A percentile compares a stretch with the other conserved stretches of the same genome.
Conservation (phyloP, 768 basidiomycete genomes). For the Pleurotus pulmonarius region DNA sequence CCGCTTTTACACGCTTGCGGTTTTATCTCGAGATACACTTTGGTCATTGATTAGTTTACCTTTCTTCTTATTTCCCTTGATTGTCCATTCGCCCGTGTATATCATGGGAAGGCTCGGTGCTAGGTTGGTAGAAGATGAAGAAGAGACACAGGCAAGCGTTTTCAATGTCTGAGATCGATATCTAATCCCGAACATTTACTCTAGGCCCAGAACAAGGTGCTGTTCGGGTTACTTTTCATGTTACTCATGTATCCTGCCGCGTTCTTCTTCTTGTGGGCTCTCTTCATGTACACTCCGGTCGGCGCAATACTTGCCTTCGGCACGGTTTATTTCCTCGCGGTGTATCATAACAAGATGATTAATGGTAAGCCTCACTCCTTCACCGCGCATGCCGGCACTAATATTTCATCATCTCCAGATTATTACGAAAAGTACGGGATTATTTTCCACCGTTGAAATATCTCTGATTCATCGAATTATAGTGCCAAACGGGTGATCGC, state of each 20-base stretch:
- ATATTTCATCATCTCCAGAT: constrained; percentile 33
- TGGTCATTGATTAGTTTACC: constrained; percentile 71
- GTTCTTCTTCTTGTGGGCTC: constrained; percentile 84
- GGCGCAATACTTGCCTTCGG: constrained; percentile 71
- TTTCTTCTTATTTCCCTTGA: constrained; percentile 83
- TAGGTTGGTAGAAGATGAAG: constrained; percentile 73
- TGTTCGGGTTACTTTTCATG: constrained; percentile 76
- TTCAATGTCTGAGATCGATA: neutral
- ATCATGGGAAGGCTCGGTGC: constrained; percentile 75
- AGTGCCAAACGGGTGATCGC: constrained; percentile 86
- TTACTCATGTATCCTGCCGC: constrained; percentile 75
- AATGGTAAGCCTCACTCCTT: constrained; percentile 56
- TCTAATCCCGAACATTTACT: neutral
- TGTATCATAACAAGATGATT: constrained; percentile 84
- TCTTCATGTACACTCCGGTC: constrained; percentile 69
- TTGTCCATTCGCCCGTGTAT: constrained; percentile 85
- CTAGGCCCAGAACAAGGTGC: constrained; percentile 90
- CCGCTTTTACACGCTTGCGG: constrained; percentile 73
- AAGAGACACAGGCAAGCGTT: constrained; percentile 65
- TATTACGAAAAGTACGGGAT: constrained; percentile 72
- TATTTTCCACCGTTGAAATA: neutral
- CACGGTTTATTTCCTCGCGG: constrained; percentile 72
- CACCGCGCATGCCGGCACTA: constrained; percentile 8
- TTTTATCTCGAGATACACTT: constrained; percentile 78
- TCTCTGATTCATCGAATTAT: constrained; percentile 8